Evolutionary conservation across 768 basidiomycete genomes (phyloP).

Genomic region (Phylloporus arenicola): DNA sequence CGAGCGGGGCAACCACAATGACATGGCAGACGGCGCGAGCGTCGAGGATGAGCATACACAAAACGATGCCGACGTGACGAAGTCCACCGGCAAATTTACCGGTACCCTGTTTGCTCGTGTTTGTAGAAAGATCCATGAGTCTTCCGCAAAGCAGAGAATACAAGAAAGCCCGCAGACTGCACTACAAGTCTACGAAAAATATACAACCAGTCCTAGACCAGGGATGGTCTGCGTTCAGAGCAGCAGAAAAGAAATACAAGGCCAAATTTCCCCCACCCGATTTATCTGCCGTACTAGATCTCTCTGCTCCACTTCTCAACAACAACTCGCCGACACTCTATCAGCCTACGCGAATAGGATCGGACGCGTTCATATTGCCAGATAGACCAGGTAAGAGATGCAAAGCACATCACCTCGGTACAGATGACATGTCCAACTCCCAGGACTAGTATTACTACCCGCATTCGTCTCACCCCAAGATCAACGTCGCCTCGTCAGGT

Average conservation of each 20-base stretch:
- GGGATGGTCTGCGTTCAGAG: conserved; percentile 71
- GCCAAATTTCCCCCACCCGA: conserved; percentile 73
- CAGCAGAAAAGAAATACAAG: conserved; percentile 77
- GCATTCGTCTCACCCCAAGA: conserved; percentile 54
- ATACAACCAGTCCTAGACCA: conserved; percentile 40
- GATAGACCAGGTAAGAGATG: conserved; percentile 38
- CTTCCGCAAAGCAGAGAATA: conserved; percentile 38
- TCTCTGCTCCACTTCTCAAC: conserved; percentile 38
- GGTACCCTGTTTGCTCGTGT: conserved; percentile 20
- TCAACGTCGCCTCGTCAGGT: conserved; percentile 65
- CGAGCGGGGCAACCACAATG: conserved; percentile 68
- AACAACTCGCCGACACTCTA: neutral
- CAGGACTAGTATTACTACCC: conserved; percentile 85
- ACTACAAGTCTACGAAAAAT: conserved; percentile 56
- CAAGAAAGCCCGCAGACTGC: conserved; percentile 54
- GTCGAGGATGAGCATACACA: neutral
- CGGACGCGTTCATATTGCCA: conserved; percentile 8
- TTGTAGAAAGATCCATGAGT: conserved; percentile 22
- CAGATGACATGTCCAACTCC: neutral
- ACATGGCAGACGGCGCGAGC: conserved; percentile 44
- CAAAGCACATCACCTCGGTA: neutral
- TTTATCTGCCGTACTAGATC: conserved; percentile 63
- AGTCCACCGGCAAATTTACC: conserved; percentile 3
- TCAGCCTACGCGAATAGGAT: conserved; percentile 4
- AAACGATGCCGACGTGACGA: neutral